Conservation (phyloP, 2,329 filamentous ascomycete genomes). For the Clarireedia monteithiana region DNA sequence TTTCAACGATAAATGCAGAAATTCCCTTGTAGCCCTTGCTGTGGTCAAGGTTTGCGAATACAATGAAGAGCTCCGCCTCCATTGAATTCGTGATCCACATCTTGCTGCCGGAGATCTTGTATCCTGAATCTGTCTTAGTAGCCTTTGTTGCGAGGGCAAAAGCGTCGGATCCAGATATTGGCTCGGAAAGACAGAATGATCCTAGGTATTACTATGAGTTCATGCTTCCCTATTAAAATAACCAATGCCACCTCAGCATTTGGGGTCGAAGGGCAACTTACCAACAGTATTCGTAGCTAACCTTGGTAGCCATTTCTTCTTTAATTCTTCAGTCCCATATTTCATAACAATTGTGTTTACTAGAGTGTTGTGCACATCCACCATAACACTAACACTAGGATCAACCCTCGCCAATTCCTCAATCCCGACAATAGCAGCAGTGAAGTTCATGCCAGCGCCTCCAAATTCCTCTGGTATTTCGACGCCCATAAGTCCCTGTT, state of each 20-base stretch:
- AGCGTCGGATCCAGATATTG: slow-evolving; percentile 86
- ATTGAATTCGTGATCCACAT: slow-evolving; percentile 99
- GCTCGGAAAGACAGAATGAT: slow-evolving; percentile 89
- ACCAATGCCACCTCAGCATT: background rate
- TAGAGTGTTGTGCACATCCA: slow-evolving; percentile 96
- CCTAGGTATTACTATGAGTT: slow-evolving; percentile 30
- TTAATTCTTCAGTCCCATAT: slow-evolving; percentile 67
- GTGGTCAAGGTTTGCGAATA: slow-evolving; percentile 92
- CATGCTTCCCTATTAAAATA: no score
- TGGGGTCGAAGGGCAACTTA: slow-evolving; percentile 5
- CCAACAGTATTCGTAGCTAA: slow-evolving; percentile 82
- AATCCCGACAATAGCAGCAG: slow-evolving; percentile 88
- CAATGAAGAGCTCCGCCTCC: slow-evolving; percentile 92
- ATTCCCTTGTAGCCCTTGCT: slow-evolving; percentile 95
- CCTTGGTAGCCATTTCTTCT: slow-evolving; percentile 83
- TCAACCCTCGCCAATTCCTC: slow-evolving; percentile 93
- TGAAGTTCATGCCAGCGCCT: slow-evolving; percentile 98
- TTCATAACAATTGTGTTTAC: slow-evolving; percentile 91
- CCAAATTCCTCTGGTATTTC: slow-evolving; percentile 98
- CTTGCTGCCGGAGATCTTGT: slow-evolving; percentile 83
- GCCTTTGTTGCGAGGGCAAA: slow-evolving; percentile 93
- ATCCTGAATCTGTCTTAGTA: slow-evolving; percentile 72
- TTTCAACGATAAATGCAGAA: slow-evolving; percentile 91
- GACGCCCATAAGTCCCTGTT: slow-evolving; percentile 94
- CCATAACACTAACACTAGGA: slow-evolving; percentile 88